Percentiles rank a stretch among this genome's conserved stretches.
Conservation (phyloP, 169 alveolate genomes). For the Plasmodium blacklocki region DNA sequence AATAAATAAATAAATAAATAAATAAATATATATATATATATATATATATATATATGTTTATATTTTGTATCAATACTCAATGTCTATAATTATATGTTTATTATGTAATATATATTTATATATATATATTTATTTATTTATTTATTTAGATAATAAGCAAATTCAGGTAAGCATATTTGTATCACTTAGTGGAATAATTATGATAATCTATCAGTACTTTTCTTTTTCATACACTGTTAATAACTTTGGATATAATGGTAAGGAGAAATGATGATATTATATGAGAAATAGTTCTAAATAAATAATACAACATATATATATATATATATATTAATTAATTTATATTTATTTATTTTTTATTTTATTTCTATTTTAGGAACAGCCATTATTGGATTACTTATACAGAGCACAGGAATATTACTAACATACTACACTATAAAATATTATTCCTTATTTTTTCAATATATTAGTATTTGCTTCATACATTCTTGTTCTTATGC, state of each 20-base stretch:
- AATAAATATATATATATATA: neutral
- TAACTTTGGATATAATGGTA: too few relatives aligned
- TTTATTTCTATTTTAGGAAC: slow-evolving; percentile 32
- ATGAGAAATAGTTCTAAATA: too few relatives aligned
- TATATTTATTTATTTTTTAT: slow-evolving; percentile 8
- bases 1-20: neutral
- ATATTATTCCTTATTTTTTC: slow-evolving; percentile 66
- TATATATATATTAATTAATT: neutral
- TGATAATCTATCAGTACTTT: slow-evolving; percentile 73
- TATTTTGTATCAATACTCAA: too few relatives aligned
- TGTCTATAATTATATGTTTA: neutral
- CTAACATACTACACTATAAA: slow-evolving; percentile 66
- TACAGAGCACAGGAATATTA: slow-evolving; percentile 66
- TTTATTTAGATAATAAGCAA: slow-evolving; percentile 71
- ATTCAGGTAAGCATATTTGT: slow-evolving; percentile 73
- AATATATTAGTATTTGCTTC: slow-evolving; percentile 76
- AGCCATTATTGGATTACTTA: slow-evolving; percentile 58
- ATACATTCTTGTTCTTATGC: slow-evolving; percentile 78
- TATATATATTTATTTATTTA: slow-evolving; percentile 9
- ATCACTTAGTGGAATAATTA: slow-evolving; percentile 74
- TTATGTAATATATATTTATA: slow-evolving; percentile 1
- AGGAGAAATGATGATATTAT: too few relatives aligned
- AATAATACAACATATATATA: neutral
- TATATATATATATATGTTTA: neutral
- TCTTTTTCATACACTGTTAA: slow-evolving; percentile 57